These are phyloP conservation scores for Carex littledalei DNA, from an alignment of 176 grass and related monocot species.

Conservation along the genomic window DNA sequence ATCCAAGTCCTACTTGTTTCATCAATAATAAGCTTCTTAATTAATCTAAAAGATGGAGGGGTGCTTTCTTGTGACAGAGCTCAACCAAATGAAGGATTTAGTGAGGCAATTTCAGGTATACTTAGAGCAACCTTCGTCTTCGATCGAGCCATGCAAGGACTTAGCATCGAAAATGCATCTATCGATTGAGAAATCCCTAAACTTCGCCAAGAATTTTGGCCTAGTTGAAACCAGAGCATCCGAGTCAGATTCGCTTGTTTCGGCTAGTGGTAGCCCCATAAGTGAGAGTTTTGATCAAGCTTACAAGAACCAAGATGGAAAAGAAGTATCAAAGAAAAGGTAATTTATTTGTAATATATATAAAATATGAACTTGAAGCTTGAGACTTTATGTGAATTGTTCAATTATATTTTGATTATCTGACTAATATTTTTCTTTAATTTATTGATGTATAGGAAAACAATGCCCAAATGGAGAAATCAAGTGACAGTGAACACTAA, in stretches of 20 bases:
- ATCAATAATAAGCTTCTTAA: constrained; percentile 19
- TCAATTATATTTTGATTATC: background rate
- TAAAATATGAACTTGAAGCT: background rate
- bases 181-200: constrained; percentile 48
- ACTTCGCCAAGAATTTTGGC: constrained; percentile 28
- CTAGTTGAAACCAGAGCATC: background rate
- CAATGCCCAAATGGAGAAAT: constrained; percentile 26
- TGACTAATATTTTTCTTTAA: background rate
- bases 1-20: background rate
- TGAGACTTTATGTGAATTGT: background rate
- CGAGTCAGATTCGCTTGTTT: constrained; percentile 34
- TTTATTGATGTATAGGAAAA: constrained; percentile 35
- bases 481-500: constrained; percentile 39
- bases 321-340: constrained; percentile 64
- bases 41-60: constrained; percentile 21
- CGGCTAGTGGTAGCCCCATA: constrained; percentile 38
- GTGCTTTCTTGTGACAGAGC: constrained; percentile 46
- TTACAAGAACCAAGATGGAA: constrained; percentile 21
- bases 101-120: constrained; percentile 46
- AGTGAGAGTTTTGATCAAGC: constrained; percentile 45
- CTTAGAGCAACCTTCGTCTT: constrained; percentile 16
- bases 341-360: background rate
- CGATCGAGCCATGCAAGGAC: constrained; percentile 33
- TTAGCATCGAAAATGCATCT: constrained; percentile 36
- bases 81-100: constrained; percentile 40